Evolutionary conservation across 2,329 filamentous ascomycete genomes (phyloP).

Genomic region (Diaporthe sp.): DNA sequence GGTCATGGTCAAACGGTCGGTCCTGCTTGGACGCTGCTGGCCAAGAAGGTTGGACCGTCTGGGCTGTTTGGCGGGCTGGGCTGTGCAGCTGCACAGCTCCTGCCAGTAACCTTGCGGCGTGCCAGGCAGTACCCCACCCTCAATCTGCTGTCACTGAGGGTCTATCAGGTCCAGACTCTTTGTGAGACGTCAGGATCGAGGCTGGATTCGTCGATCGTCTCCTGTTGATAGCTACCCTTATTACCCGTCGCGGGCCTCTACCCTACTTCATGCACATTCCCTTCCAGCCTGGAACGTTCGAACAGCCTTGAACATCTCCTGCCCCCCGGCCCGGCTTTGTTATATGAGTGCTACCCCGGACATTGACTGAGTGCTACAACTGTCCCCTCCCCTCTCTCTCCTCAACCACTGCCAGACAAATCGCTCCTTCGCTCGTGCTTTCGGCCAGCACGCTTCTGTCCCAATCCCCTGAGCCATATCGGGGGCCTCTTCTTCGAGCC

Average conservation of each 20-base stretch:
- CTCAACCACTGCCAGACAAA: slow-evolving; percentile 32
- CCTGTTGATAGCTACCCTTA: slow-evolving; percentile 35
- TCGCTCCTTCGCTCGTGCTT: slow-evolving; percentile 33
- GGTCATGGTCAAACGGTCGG: slow-evolving; percentile 17
- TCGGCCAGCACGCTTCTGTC: slow-evolving; percentile 15
- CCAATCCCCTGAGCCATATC: background rate
- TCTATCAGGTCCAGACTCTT: slow-evolving; percentile 38
- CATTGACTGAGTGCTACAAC: slow-evolving; percentile 2
- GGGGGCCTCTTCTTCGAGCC: slow-evolving; percentile 1
- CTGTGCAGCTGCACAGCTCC: background rate
- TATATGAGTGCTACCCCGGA: slow-evolving; percentile 12
- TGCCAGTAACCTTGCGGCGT: slow-evolving; percentile 11
- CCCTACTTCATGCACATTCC: slow-evolving; percentile 22
- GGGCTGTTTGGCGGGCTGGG: slow-evolving; percentile 21
- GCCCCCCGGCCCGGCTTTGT: background rate
- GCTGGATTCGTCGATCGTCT: slow-evolving; percentile 38
- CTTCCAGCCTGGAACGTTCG: slow-evolving; percentile 30
- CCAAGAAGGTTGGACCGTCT: slow-evolving; percentile 5
- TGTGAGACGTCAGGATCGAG: slow-evolving; percentile 40
- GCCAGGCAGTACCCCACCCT: slow-evolving; percentile 24
- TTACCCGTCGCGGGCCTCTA: slow-evolving; percentile 23
- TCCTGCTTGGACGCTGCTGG: slow-evolving; percentile 12
- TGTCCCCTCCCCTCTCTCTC: slow-evolving; percentile 19
- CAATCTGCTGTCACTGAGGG: slow-evolving; percentile 34
- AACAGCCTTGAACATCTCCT: slow-evolving; percentile 19